Evolutionary conservation across 1,139 yeast genomes (phyloP).

Genomic region (Hemisphaericaspora subhashii): DNA sequence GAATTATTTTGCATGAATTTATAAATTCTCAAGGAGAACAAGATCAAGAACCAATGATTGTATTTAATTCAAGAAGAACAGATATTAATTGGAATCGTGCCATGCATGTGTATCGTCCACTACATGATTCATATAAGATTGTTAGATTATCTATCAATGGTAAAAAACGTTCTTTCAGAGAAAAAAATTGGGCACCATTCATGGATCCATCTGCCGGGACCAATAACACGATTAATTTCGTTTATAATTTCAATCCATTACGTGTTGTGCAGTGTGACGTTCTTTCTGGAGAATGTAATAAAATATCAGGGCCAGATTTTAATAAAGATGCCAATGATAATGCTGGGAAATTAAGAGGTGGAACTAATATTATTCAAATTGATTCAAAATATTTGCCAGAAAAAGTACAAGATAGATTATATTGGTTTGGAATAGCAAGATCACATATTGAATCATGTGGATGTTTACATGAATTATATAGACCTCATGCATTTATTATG

Average conservation of each 20-base stretch:
- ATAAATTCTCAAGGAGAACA: conserved; percentile 23
- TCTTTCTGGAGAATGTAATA: conserved; percentile 16
- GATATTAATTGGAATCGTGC: conserved; percentile 24
- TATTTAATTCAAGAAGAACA: conserved; percentile 40
- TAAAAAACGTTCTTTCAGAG: conserved; percentile 17
- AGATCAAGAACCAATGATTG: conserved; percentile 43
- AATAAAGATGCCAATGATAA: conserved; percentile 14
- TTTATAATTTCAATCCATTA: conserved; percentile 22
- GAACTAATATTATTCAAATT: conserved; percentile 17
- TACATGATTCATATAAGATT: conserved; percentile 21
- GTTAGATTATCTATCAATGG: conserved; percentile 27
- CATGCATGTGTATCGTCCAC: conserved; percentile 33
- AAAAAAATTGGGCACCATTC: conserved; percentile 49
- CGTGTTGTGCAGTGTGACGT: conserved; percentile 18
- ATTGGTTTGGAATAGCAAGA: conserved; percentile 19
- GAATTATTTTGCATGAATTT: conserved; percentile 34
- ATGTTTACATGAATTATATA: conserved; percentile 15
- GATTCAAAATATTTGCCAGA: conserved; percentile 9
- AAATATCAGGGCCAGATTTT: conserved; percentile 18
- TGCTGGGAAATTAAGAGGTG: conserved; percentile 22
- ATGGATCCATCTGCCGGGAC: conserved; percentile 18
- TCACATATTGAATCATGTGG: conserved; percentile 17
- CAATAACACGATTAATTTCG: conserved; percentile 13
- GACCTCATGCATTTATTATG: conserved; percentile 18
- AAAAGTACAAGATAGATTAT: conserved; percentile 9